Evolutionary conservation across 768 basidiomycete species (phyloP).

Genomic region (Dendrothele bispora): DNA sequence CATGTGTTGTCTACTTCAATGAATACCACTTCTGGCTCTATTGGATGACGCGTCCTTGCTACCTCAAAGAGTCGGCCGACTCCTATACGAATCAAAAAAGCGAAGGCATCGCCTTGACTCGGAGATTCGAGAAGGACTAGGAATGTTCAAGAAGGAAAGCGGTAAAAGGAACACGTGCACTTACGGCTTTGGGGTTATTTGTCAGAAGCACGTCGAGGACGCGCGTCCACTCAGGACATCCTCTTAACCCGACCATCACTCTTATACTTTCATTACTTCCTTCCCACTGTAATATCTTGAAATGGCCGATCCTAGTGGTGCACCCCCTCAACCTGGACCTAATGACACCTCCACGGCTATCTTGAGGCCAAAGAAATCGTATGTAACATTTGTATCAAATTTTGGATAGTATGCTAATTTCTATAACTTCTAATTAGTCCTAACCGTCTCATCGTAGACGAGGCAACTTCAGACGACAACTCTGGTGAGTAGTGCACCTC

Average conservation of each 20-base stretch:
- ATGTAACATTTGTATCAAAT: slow-evolving; percentile 32
- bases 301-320: slow-evolving; percentile 84
- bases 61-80: no score
- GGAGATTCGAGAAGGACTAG: background rate
- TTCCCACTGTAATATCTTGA: slow-evolving; percentile 8
- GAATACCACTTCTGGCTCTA: no score
- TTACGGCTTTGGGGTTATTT: slow-evolving; percentile 1
- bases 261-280: background rate
- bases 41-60: no score
- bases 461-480: slow-evolving; percentile 93
- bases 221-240: slow-evolving; percentile 4
- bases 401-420: slow-evolving; percentile 16
- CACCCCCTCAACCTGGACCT: slow-evolving; percentile 77
- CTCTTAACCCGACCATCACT: background rate
- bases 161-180: slow-evolving; percentile 1
- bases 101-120: no score
- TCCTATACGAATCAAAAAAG: no score
- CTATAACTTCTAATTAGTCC: slow-evolving; percentile 61
- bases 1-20: background rate
- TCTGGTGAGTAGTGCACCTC: slow-evolving; percentile 56
- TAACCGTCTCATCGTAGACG: slow-evolving; percentile 97
- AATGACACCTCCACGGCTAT: slow-evolving; percentile 95
- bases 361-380: slow-evolving; percentile 97
- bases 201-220: background rate
- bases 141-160: slow-evolving; percentile 8